phyloP scores from a whole-genome alignment of 2,329 filamentous ascomycete genomes.

The Colletotrichum australisinense region DNA sequence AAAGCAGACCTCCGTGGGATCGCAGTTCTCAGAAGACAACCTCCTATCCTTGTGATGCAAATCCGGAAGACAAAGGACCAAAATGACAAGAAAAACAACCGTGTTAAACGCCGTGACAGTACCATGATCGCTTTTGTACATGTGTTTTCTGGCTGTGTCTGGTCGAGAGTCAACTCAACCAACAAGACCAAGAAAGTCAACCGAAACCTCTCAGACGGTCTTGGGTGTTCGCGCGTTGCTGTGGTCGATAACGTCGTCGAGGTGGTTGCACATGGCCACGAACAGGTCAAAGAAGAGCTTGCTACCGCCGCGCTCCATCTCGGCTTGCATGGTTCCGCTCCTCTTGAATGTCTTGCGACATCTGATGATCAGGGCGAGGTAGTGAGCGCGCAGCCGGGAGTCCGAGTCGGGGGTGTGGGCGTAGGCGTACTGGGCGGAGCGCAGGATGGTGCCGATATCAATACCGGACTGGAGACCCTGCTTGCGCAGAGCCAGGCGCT shows the following conservation, averaged over 20 bases:
- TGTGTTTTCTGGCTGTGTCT: slow-evolving; percentile 16
- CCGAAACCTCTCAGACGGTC: slow-evolving; percentile 59
- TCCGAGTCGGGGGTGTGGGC: slow-evolving; percentile 94
- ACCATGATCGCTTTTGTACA: slow-evolving; percentile 34
- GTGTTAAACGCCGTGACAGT: slow-evolving; percentile 27
- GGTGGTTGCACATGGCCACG: slow-evolving; percentile 97
- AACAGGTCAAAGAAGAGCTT: slow-evolving; percentile 99
- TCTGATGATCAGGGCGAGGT: slow-evolving; percentile 96
- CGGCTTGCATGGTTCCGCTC: slow-evolving; percentile 98
- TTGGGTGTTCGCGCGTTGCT: slow-evolving; percentile 73
- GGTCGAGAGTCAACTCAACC: slow-evolving; percentile 13
- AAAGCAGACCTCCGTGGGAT: slow-evolving; percentile 34
- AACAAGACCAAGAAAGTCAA: not conserved
- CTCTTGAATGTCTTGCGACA: slow-evolving; percentile 98
- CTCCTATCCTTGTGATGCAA: slow-evolving; percentile 29
- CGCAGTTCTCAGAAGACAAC: slow-evolving; percentile 33
- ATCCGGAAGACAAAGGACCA: slow-evolving; percentile 19
- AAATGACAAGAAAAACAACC: slow-evolving; percentile 32
- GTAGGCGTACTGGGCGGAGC: slow-evolving; percentile 94
- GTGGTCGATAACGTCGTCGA: slow-evolving; percentile 93
- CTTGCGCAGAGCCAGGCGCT: slow-evolving; percentile 91
- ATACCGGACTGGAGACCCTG: slow-evolving; percentile 94
- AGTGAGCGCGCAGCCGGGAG: slow-evolving; percentile 93
- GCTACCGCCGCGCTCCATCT: slow-evolving; percentile 92
- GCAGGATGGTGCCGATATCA: slow-evolving; percentile 90